Evolutionary conservation across 2,329 filamentous ascomycete species (phyloP).

Genomic region (Myriosclerotinia duriaeana): DNA sequence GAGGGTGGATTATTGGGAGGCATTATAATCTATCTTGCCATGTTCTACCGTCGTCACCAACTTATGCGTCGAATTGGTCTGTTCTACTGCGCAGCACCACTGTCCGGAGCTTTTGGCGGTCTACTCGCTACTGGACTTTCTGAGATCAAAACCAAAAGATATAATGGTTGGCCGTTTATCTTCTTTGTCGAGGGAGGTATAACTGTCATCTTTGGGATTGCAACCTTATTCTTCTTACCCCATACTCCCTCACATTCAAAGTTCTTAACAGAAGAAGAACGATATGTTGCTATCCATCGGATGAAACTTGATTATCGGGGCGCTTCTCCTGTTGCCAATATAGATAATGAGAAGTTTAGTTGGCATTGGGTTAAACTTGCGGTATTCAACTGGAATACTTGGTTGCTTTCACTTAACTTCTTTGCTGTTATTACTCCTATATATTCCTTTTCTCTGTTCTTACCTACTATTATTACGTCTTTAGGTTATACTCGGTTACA

Average conservation of each 20-base stretch:
- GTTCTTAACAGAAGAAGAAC: slow-evolving; percentile 17
- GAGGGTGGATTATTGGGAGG: slow-evolving; percentile 50
- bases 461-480: slow-evolving; percentile 47
- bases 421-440: slow-evolving; percentile 28
- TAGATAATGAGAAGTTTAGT: slow-evolving; percentile 21
- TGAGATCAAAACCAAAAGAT: slow-evolving; percentile 10
- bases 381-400: slow-evolving; percentile 22
- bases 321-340: background rate
- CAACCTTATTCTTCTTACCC: slow-evolving; percentile 8
- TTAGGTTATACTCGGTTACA: slow-evolving; percentile 51
- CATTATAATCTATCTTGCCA: slow-evolving; percentile 61
- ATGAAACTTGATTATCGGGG: slow-evolving; percentile 21
- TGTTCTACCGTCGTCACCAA: slow-evolving; percentile 65
- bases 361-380: slow-evolving; percentile 24
- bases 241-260: slow-evolving; percentile 21
- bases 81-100: slow-evolving; percentile 78
- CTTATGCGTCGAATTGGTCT: slow-evolving; percentile 80
- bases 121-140: slow-evolving; percentile 52
- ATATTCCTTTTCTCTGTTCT: slow-evolving; percentile 46
- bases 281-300: slow-evolving; percentile 14
- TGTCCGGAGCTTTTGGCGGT: slow-evolving; percentile 82
- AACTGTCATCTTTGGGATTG: slow-evolving; percentile 16
- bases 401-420: slow-evolving; percentile 19
- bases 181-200: slow-evolving; percentile 23
- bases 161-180: slow-evolving; percentile 23